Conservation (phyloP, 1,139 yeast species). For the Diutina rugosa region DNA sequence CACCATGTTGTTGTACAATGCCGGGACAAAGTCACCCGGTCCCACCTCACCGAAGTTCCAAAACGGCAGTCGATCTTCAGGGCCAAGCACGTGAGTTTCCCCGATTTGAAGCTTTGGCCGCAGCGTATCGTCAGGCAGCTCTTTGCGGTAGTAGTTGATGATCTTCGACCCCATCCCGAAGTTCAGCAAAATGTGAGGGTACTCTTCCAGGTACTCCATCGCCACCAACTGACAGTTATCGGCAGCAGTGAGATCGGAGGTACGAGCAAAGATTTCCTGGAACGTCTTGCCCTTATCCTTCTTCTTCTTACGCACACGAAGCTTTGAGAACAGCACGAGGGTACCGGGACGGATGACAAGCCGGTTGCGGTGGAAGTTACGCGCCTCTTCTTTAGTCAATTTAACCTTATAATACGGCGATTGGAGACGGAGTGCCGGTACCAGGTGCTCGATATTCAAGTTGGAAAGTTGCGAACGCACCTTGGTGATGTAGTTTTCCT, state of each 20-base stretch:
- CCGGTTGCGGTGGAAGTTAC: slow-evolving; percentile 72
- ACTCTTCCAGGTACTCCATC: slow-evolving; percentile 85
- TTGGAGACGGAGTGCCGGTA: slow-evolving; percentile 79
- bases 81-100: slow-evolving; percentile 90
- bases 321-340: slow-evolving; percentile 58
- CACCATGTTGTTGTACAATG: slow-evolving; percentile 80
- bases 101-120: slow-evolving; percentile 88
- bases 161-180: slow-evolving; percentile 95
- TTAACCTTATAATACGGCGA: slow-evolving; percentile 84
- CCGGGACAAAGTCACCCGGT: slow-evolving; percentile 87
- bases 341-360: slow-evolving; percentile 73
- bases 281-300: slow-evolving; percentile 78
- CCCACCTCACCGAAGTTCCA: slow-evolving; percentile 98
- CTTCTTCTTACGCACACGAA: slow-evolving; percentile 75
- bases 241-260: slow-evolving; percentile 70
- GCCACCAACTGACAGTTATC: slow-evolving; percentile 71
- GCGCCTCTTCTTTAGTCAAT: slow-evolving; percentile 52
- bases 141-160: slow-evolving; percentile 85
- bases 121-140: slow-evolving; percentile 64
- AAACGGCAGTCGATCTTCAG: slow-evolving; percentile 91
- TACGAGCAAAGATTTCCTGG: slow-evolving; percentile 55
- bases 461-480: slow-evolving; percentile 91
- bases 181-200: slow-evolving; percentile 70
- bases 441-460: slow-evolving; percentile 79
- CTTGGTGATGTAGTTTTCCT: slow-evolving; percentile 80